Evolutionary conservation across 176 grass and related monocot genomes (phyloP).

Genomic region (Eragrostis curvula): DNA sequence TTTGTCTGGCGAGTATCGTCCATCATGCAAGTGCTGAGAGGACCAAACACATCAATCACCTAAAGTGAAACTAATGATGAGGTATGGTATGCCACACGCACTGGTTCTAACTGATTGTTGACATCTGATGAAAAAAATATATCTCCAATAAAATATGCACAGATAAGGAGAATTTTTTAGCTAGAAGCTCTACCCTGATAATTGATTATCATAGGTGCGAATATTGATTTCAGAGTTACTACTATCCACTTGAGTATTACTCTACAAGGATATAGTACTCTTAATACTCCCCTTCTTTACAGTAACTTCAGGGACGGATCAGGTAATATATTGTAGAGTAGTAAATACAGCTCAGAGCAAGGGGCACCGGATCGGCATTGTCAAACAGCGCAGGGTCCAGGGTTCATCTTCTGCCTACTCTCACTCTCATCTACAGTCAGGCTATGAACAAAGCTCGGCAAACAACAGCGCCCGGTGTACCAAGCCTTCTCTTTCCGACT

Average conservation of each 20-base stretch:
- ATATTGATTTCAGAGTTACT: conserved; percentile 26
- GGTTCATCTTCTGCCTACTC: conserved; percentile 58
- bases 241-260: conserved; percentile 40
- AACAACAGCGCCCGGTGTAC: conserved; percentile 67
- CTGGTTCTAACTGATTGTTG: conserved; percentile 16
- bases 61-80: background rate
- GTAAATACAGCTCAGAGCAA: conserved; percentile 36
- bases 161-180: conserved; percentile 11
- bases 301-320: conserved; percentile 39
- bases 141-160: conserved; percentile 33
- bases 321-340: conserved; percentile 27
- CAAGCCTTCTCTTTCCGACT: conserved; percentile 57
- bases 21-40: conserved; percentile 10
- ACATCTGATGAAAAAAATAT: conserved; percentile 7
- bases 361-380: background rate
- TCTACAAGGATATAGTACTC: conserved; percentile 50
- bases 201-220: conserved; percentile 14
- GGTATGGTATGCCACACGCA: conserved; percentile 35
- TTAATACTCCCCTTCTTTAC: conserved; percentile 42
- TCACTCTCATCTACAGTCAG: conserved; percentile 62
- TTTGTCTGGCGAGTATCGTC: background rate
- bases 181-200: background rate
- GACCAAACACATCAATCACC: conserved; percentile 22
- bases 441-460: conserved; percentile 62
- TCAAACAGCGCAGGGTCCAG: conserved; percentile 66